phyloP scores from a whole-genome alignment of 2,329 filamentous ascomycete species.

The Amauroascus verrucosus region DNA sequence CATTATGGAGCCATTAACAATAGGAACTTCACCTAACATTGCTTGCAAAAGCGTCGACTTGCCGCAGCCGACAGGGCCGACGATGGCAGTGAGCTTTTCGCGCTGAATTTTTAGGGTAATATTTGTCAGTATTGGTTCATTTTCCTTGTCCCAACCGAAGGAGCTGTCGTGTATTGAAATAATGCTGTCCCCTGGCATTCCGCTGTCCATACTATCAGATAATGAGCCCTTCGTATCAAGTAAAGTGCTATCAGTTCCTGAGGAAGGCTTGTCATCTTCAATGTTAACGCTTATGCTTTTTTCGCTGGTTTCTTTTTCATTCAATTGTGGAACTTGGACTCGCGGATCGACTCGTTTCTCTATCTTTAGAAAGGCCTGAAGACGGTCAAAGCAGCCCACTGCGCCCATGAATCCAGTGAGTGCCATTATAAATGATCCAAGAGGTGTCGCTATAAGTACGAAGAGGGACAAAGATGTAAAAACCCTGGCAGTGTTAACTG shows the following conservation, averaged over 20 bases:
- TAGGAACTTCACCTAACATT: conserved; percentile 5
- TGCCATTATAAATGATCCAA: neutral
- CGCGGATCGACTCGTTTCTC: neutral
- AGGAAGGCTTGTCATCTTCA: too few species aligned
- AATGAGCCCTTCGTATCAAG: neutral
- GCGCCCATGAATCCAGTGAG: neutral
- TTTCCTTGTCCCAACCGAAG: neutral
- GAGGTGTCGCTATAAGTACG: neutral
- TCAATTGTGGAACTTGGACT: too few species aligned
- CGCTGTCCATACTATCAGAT: neutral
- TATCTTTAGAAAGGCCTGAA: neutral
- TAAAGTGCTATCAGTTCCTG: neutral
- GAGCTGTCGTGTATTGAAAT: neutral
- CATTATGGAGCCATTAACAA: neutral
- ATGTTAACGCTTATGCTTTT: too few species aligned
- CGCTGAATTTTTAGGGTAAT: neutral
- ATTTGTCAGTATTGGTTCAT: neutral
- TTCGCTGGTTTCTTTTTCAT: too few species aligned
- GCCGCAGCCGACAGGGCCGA: conserved; percentile 3
- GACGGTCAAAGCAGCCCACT: neutral
- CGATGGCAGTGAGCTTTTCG: neutral
- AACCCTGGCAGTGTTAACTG: neutral
- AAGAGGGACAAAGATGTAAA: conserved; percentile 7
- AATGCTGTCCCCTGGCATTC: neutral
- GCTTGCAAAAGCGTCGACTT: conserved; percentile 1